These are phyloP conservation scores for Termitomyces sp. DNA, from an alignment of 768 basidiomycete genomes.

Conservation along the genomic window DNA sequence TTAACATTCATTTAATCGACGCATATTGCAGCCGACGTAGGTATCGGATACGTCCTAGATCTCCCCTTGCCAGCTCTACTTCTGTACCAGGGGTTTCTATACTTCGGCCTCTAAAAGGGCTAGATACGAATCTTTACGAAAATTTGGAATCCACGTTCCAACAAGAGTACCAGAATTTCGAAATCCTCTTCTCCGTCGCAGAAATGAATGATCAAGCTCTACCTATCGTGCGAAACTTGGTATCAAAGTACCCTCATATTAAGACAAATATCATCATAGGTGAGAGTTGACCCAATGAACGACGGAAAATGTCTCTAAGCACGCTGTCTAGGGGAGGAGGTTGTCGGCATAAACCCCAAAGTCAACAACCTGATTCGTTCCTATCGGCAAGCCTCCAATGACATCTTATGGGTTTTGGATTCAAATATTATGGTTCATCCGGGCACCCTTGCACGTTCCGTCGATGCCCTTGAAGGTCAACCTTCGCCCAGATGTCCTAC, in stretches of 20 bases:
- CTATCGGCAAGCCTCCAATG: conserved; percentile 74
- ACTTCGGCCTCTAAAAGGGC: conserved; percentile 88
- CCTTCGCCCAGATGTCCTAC: conserved; percentile 23
- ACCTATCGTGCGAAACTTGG: conserved; percentile 70
- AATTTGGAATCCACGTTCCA: conserved; percentile 91
- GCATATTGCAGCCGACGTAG: conserved; percentile 54
- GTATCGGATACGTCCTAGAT: conserved; percentile 63
- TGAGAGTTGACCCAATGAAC: conserved; percentile 24
- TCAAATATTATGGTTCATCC: conserved; percentile 84
- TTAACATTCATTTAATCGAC: neutral
- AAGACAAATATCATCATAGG: conserved; percentile 73
- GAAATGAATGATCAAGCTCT: conserved; percentile 85
- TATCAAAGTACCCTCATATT: conserved; percentile 73
- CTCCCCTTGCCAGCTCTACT: conserved; percentile 47
- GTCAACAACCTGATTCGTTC: conserved; percentile 92
- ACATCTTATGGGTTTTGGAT: conserved; percentile 95
- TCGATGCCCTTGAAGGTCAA: conserved; percentile 60
- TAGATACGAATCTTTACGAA: conserved; percentile 94
- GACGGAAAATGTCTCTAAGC: neutral
- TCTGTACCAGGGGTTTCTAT: conserved; percentile 86
- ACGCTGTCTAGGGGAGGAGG: conserved; percentile 57
- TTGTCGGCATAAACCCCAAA: conserved; percentile 93
- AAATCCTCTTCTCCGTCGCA: conserved; percentile 90
- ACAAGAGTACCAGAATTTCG: conserved; percentile 89
- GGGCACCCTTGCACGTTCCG: conserved; percentile 77